Base-by-base conservation (phyloP, 1,284 basidiomycete genomes). In the Cryptococcus depauperatus region DNA sequence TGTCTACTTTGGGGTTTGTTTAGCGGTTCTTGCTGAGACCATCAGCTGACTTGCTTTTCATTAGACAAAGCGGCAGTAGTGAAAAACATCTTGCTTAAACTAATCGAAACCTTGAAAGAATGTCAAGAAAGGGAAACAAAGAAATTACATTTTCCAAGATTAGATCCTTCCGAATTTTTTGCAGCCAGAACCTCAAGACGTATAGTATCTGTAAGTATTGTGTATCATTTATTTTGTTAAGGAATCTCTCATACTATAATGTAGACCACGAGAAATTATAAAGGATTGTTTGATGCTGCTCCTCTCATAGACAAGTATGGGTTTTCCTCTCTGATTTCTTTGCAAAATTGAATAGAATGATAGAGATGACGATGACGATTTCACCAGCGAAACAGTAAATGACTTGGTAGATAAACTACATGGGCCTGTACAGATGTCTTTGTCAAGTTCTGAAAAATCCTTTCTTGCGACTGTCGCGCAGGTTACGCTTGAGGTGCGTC, bases 1-100 rank as follows among this genome's bases (percentile, higher is more conserved):
- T 90, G 86, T 60, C 73, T 95, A 34, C 71, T 92, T 11, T 92
- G 90, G 87, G 83, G 89, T 91, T 54, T 50, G 79, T 54, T 7
- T 9, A 29, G 23, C 13, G 23, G 14, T 22, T n/a, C 38, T 13
- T 6, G 11, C 5, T 14, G 3, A 18, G 21, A 32, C 1, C n/a
- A 23, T 25, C 22, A 13, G 23, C 21, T 27, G 29, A 21, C 43
- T 44, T 28, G 41, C 35, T 7, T 7, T n/a, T 4, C 34, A 44
- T 1, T 57, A 89, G 85, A 82, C 43, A 90, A 91, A 70, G 69
- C 85, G 40, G 82, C 84, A 48, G 66, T 91, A 4, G 89, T 91
- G 37, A 90, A 90, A 58, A 78, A 79, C 16, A 80, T 88, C 51
- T 80, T 90, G 41, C 68, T 82, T 28, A 81, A 81, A 42, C 75